These are phyloP conservation scores for Serendipita vermifera DNA, from an alignment of 768 basidiomycete species.

Conservation along the genomic window DNA sequence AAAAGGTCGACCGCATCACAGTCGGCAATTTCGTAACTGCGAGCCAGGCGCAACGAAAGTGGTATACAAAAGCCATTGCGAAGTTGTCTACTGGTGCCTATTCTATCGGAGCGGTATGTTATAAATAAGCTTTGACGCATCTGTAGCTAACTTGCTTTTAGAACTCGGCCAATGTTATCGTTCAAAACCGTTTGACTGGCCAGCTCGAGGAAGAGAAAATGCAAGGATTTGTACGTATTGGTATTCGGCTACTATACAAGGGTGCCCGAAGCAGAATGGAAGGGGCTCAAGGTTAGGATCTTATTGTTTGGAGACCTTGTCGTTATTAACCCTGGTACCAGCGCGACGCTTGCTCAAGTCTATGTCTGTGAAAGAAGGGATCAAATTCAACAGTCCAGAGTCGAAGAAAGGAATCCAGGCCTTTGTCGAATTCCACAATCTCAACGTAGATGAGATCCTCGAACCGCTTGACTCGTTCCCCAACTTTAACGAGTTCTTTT, in stretches of 20 bases:
- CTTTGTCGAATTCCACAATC: conserved; percentile 83
- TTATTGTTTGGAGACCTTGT: background rate
- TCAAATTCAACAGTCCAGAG: conserved; percentile 80
- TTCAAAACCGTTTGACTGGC: conserved; percentile 85
- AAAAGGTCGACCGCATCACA: conserved; percentile 72
- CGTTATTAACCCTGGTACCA: conserved; percentile 20
- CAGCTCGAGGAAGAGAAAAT: conserved; percentile 97
- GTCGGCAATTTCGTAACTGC: conserved; percentile 92
- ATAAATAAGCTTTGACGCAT: background rate
- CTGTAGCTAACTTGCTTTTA: conserved; percentile 21
- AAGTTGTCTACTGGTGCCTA: conserved; percentile 84
- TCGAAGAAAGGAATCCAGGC: conserved; percentile 71
- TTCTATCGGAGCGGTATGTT: conserved; percentile 71
- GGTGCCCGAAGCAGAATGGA: conserved; percentile 84
- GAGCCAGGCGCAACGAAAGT: conserved; percentile 91
- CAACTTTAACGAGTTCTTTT: conserved; percentile 94
- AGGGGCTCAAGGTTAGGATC: conserved; percentile 56
- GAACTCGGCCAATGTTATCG: conserved; percentile 97
- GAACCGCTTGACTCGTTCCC: conserved; percentile 78
- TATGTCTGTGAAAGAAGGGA: conserved; percentile 82
- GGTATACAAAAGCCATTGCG: conserved; percentile 80
- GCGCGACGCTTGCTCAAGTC: conserved; percentile 77
- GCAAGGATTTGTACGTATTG: conserved; percentile 85
- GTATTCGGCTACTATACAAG: conserved; percentile 87
- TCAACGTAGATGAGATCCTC: conserved; percentile 68